A percentile compares a stretch with the other conserved stretches of the same genome.
Conservation (phyloP, 768 basidiomycete genomes). For the Stropharia rugosoannulata region DNA sequence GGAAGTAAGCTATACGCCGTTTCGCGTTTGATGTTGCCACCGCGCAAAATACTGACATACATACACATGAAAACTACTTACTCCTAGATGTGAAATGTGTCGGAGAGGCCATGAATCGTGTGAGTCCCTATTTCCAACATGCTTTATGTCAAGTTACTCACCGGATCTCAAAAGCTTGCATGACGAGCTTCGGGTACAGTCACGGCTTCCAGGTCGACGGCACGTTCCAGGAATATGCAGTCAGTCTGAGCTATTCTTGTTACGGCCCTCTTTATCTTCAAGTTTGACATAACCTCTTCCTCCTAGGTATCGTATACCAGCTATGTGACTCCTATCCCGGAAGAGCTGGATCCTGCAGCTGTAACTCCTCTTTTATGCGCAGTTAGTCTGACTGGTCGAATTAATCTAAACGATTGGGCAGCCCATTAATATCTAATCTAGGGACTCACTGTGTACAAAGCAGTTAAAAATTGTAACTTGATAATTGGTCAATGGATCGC, state of each 20-base stretch:
- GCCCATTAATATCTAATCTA: slow-evolving; percentile 19
- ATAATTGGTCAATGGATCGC: slow-evolving; percentile 69
- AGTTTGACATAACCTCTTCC: not conserved
- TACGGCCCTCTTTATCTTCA: not conserved
- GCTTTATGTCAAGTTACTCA: not conserved
- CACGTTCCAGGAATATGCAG: slow-evolving; percentile 66
- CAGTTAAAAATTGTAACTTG: slow-evolving; percentile 61
- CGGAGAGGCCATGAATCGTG: slow-evolving; percentile 58
- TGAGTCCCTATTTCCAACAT: slow-evolving; percentile 7
- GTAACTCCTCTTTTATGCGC: slow-evolving; percentile 76
- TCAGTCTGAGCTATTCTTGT: slow-evolving; percentile 21
- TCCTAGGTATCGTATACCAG: slow-evolving; percentile 57
- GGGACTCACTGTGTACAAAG: slow-evolving; percentile 83
- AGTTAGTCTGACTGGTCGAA: slow-evolving; percentile 29
- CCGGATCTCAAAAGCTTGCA: slow-evolving; percentile 38
- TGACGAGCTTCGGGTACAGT: slow-evolving; percentile 31
- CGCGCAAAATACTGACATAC: not conserved
- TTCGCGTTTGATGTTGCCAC: not conserved
- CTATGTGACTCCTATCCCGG: slow-evolving; percentile 78
- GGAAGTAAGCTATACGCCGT: slow-evolving; percentile 25
- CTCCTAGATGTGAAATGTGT: slow-evolving; percentile 64
- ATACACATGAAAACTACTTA: too few species aligned
- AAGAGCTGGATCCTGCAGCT: slow-evolving; percentile 54
- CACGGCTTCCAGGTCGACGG: slow-evolving; percentile 72
- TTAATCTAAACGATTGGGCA: not conserved